These are phyloP conservation scores for Asterella californica DNA, from an alignment of 225 moss, liverwort and hornwort genomes.

Conservation along the genomic window DNA sequence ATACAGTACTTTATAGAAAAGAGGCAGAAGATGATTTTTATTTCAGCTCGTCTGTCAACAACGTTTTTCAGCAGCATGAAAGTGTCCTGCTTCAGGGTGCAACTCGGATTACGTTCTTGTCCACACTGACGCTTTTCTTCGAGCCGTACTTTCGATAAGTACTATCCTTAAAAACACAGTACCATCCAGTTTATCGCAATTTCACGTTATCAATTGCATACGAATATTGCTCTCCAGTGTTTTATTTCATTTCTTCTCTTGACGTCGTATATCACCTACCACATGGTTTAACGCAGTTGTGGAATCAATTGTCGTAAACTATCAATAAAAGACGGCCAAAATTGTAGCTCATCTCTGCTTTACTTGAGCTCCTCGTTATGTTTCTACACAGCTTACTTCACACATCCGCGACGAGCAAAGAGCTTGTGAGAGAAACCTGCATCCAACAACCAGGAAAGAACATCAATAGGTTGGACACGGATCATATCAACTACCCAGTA, in stretches of 20 bases:
- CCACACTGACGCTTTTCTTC: not conserved
- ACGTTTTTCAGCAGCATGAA: conserved; percentile 7
- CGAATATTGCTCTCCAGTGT: conserved; percentile 8
- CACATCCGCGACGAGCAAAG: conserved; percentile 40
- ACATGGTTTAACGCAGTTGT: not conserved
- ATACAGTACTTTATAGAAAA: not conserved
- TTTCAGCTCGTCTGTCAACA: conserved; percentile 14
- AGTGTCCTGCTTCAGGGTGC: not conserved
- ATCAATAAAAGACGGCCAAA: conserved; percentile 24
- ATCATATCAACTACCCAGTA: not conserved
- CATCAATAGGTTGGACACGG: not conserved
- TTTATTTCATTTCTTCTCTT: conserved; percentile 3
- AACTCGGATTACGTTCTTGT: conserved; percentile 1
- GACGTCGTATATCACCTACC: not conserved
- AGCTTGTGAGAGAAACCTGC: conserved; percentile 38
- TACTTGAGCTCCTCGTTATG: not conserved
- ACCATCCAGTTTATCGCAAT: not conserved
- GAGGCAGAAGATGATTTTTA: conserved; percentile 15
- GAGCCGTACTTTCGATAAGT: not conserved
- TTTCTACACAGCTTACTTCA: conserved; percentile 2
- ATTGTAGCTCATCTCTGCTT: conserved; percentile 22
- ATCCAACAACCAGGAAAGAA: not conserved
- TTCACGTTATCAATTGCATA: not conserved
- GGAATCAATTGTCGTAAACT: not conserved
- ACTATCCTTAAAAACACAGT: not conserved